Base-by-base conservation (phyloP, 331 rosid genomes). In the Rosa hybrid region DNA sequence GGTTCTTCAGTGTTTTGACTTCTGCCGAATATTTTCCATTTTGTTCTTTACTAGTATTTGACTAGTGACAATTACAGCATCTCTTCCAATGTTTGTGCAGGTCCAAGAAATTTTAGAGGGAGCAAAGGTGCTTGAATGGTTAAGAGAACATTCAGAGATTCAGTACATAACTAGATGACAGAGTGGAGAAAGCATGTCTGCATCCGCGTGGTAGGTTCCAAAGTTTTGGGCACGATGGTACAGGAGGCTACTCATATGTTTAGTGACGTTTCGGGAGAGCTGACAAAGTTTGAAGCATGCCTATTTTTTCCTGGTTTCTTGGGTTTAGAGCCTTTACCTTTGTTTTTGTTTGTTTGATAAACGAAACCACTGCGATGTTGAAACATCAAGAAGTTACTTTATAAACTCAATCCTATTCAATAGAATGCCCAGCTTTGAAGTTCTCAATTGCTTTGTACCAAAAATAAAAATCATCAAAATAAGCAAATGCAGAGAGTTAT, bases 121-220 rank as follows among this genome's bases (percentile, higher is more conserved):
- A 75, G 98, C 99, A 72, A 95, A 91, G 87, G 99, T 95, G 83
- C 98, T 95, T 80, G 98, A 95, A 86, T 95, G 98, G 98, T 79
- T 95, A 85, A 93, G 89, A 89, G 98, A 93, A 78, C 90, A 90
- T 59, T 90, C 97, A 62, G 98, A 88, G 68, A 76, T 95, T 83
- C 87, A 90, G 77, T 93, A 86, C 79, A 71, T 90, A 77, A 93
- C 90, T 42, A 82, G 76, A 80, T 92, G 83, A 92, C 80, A 49
- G 71, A 44, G 44, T 38, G 57, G 67, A 67, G 25, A 80, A 65
- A 8, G 68, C 67, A 14, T 14, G 44, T 14, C 23, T n/a, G 70
- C 5, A 1, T 14, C 12, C 2, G 70, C 5, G 46, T 11, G 25
- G 41, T 57, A 42, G 16, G 64, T 51, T 72, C 77, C 77, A 10